Conservation (phyloP, 177 flowering plant genomes). For the Telopea speciosissima region DNA sequence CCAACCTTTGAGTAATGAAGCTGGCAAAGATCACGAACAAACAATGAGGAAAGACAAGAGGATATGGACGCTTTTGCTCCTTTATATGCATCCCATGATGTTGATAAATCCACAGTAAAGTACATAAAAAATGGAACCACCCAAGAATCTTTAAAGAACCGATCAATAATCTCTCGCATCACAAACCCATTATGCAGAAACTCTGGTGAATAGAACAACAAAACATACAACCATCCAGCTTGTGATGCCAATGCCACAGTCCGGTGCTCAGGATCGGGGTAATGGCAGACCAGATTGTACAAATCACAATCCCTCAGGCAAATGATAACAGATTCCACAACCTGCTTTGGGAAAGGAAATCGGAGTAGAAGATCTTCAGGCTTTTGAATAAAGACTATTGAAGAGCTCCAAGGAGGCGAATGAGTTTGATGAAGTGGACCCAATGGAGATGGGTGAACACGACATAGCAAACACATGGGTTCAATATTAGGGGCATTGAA, state of each 20-base stretch:
- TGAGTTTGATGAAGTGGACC: conserved; percentile 4
- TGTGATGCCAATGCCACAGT: conserved; percentile 26
- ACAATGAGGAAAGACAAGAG: conserved; percentile 14
- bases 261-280: conserved; percentile 28
- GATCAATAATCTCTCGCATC: conserved; percentile 28
- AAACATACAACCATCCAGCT: conserved; percentile 20
- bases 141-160: conserved; percentile 24
- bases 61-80: conserved; percentile 24
- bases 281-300: conserved; percentile 15
- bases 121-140: conserved; percentile 24
- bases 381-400: conserved; percentile 16
- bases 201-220: conserved; percentile 21
- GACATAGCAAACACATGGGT: conserved; percentile 16
- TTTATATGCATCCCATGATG: conserved; percentile 23
- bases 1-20: conserved; percentile 23
- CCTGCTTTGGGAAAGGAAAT: conserved; percentile 24
- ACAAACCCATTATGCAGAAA: conserved; percentile 19
- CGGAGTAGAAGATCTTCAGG: conserved; percentile 23
- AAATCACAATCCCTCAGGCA: conserved; percentile 22
- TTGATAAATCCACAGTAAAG: conserved; percentile 22
- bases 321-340: conserved; percentile 20
- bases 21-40: conserved; percentile 20
- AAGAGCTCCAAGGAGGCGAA: conserved; percentile 2
- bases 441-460: conserved; percentile 4
- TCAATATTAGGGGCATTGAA: conserved; percentile 20